Evolutionary conservation across 371 early-diverging fungal genomes (phyloP).

Genomic region (Thermomucor indicae-seudaticae): DNA sequence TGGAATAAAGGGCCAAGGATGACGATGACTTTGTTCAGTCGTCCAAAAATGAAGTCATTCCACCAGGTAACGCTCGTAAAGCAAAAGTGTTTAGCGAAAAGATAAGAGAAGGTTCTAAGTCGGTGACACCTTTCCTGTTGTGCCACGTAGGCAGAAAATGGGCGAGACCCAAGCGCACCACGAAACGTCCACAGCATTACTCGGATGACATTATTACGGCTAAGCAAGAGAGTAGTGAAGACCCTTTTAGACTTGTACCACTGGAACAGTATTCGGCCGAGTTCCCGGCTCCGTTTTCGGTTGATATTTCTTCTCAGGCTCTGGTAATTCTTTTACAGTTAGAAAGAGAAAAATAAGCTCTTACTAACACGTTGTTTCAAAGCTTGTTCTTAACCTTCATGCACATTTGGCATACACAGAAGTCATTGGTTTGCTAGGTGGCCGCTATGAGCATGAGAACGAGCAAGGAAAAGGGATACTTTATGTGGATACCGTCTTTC

Average conservation of each 20-base stretch:
- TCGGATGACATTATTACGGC: conserved; percentile 25
- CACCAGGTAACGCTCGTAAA: too few species aligned
- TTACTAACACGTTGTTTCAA: background rate
- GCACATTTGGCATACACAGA: conserved; percentile 81
- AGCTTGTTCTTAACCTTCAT: conserved; percentile 47
- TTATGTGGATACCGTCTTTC: conserved; percentile 52
- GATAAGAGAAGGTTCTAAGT: too few species aligned
- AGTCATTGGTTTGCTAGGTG: conserved; percentile 84
- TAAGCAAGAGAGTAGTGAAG: conserved; percentile 33
- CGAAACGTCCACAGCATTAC: conserved; percentile 29
- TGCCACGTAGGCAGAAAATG: background rate
- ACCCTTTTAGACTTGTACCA: conserved; percentile 68
- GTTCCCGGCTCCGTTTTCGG: conserved; percentile 55
- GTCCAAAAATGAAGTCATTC: too few species aligned
- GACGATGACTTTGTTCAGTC: too few species aligned
- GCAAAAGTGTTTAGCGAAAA: too few species aligned
- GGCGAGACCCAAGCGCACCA: conserved; percentile 26
- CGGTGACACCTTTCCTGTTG: too few species aligned
- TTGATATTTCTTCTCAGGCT: conserved; percentile 54
- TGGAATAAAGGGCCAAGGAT: too few species aligned
- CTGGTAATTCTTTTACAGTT: conserved; percentile 37
- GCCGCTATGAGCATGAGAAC: conserved; percentile 48
- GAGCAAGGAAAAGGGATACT: conserved; percentile 40
- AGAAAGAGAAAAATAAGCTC: background rate
- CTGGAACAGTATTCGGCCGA: conserved; percentile 47